phyloP scores from a whole-genome alignment of 2,329 filamentous ascomycete species.

The Rhexocercosporidium sp. region DNA sequence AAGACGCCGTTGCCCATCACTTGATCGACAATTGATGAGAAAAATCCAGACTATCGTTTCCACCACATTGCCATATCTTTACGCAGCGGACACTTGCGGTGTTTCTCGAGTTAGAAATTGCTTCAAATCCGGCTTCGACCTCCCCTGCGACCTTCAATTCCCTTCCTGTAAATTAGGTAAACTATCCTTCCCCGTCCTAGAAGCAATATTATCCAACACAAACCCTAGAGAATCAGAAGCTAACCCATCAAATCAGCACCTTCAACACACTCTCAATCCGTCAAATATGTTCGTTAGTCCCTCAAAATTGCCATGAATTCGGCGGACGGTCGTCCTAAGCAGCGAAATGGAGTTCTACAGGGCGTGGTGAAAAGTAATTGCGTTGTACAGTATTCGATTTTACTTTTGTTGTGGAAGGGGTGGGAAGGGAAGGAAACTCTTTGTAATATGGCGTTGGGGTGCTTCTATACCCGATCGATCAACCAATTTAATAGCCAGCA shows the following conservation, averaged over 20 bases:
- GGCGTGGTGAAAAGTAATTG: background rate
- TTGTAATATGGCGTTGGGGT: background rate
- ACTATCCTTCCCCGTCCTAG: too few species aligned
- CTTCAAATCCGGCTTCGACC: too few species aligned
- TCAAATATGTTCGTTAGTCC: too few species aligned
- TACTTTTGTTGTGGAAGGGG: background rate
- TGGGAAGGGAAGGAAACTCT: background rate
- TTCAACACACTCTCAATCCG: too few species aligned
- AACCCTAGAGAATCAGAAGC: background rate
- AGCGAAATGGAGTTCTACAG: background rate
- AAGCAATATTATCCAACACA: background rate
- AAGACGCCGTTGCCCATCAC: constrained; percentile 40
- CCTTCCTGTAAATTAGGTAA: background rate
- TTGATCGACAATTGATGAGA: constrained; percentile 34
- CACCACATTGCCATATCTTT: background rate
- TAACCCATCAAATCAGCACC: background rate
- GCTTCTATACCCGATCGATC: constrained; percentile 3
- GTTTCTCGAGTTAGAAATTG: too few species aligned
- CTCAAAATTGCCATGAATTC: too few species aligned
- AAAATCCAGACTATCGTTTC: background rate
- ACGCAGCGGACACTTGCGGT: background rate
- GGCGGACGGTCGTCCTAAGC: background rate
- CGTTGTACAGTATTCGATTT: background rate
- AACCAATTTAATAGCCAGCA: background rate
- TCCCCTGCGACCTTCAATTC: background rate